Evolutionary conservation across 2,329 filamentous ascomycete species (phyloP).

Genomic region (Colletotrichum sp.): DNA sequence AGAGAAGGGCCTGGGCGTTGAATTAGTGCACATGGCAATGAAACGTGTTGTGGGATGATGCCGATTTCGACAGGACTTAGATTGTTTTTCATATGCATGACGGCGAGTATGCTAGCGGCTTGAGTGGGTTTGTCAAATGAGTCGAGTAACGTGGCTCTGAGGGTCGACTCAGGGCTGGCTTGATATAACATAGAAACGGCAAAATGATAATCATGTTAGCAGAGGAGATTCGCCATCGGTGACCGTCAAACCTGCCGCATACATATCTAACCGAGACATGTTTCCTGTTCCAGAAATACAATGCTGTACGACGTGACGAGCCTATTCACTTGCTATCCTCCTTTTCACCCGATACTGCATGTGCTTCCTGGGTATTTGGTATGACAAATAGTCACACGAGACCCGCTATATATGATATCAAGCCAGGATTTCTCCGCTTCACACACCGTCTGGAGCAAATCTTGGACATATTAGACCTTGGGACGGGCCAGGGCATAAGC

Average conservation of each 20-base stretch:
- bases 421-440: background rate
- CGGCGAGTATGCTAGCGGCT: background rate
- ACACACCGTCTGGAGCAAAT: background rate
- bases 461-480: background rate
- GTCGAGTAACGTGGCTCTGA: background rate
- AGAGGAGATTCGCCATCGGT: background rate
- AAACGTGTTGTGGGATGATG: background rate
- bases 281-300: background rate
- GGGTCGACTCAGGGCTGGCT: background rate
- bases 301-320: background rate
- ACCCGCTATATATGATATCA: rapidly evolving
- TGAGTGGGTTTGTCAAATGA: background rate
- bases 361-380: rapidly evolving
- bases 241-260: background rate
- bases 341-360: background rate
- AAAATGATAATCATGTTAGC: no score
- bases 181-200: background rate
- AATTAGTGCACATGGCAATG: background rate
- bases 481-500: background rate
- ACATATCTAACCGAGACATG: background rate
- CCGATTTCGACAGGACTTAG: background rate
- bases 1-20: background rate
- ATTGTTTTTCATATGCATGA: background rate
- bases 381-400: rapidly evolving
- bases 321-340: background rate